phyloP scores from a whole-genome alignment of 2,329 filamentous ascomycete genomes.

The Onygenales sp. region DNA sequence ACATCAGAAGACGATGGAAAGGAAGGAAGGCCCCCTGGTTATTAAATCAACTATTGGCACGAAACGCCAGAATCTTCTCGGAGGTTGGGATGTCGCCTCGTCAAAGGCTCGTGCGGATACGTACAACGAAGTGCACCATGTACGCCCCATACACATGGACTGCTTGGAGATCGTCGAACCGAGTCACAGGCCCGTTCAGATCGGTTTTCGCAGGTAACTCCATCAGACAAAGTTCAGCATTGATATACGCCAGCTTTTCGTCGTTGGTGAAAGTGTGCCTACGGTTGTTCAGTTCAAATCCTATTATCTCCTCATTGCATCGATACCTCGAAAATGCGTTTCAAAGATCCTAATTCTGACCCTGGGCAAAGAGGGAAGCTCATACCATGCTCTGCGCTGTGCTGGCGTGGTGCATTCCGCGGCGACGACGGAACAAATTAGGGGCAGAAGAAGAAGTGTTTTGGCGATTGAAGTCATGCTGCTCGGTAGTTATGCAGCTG shows the following conservation, averaged over 20 bases:
- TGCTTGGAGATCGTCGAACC: slow-evolving; percentile 5
- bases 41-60: neutral
- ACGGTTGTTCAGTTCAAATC: neutral
- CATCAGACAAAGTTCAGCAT: slow-evolving; percentile 6
- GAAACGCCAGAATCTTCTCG: no score
- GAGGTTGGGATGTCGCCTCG: neutral
- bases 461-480: neutral
- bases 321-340: no score
- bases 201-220: neutral
- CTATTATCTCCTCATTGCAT: no score
- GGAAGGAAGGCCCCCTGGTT: slow-evolving; percentile 5
- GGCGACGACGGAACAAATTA: neutral
- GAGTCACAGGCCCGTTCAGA: neutral
- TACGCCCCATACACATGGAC: neutral
- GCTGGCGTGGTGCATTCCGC: neutral
- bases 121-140: slow-evolving; percentile 2
- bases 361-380: slow-evolving; percentile 3
- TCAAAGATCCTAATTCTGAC: neutral
- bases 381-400: slow-evolving; percentile 6
- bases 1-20: slow-evolving; percentile 4
- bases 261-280: slow-evolving; percentile 2
- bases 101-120: neutral
- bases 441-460: neutral
- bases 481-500: neutral
- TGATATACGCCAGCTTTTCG: slow-evolving; percentile 4